Base-by-base conservation (phyloP, 306 rosid species). In the Vigna nakashimae region DNA sequence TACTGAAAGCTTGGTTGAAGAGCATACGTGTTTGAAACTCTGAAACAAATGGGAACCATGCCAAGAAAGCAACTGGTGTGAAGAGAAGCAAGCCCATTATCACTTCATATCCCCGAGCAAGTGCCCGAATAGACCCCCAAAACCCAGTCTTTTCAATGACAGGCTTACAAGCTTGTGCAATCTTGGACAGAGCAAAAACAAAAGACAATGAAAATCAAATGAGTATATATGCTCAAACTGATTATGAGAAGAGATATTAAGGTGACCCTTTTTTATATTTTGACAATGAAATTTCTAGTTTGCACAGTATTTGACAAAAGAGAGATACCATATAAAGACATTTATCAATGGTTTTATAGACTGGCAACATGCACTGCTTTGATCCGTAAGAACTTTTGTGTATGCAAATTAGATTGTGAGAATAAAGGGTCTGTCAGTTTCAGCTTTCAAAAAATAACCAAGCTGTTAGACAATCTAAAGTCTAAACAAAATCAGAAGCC, bases 1-100 rank as follows among this genome's bases (percentile, higher is more conserved):
- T 84, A 36, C 98, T 95, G 91, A 95, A 91, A 52, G 98, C 98
- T 85, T 92, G 98, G 89, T 95, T 95, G 93, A 95, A 95, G 32
- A 95, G 85, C 98, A 95, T 95, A 80, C 98, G 77, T 0, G 98
- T 91, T 77, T 95, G 98, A 75, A 95, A 95, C 77, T 95, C 98
- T 0, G 98, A 95, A 72, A 95, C 98, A 70, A 92, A 92, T 22
- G 98, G 98, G 63, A 95, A 95, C 98, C 98, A 95, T 14, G 98
- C 98, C 88, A 95, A 86, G 90, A 91, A 89, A 34, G 98, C 98
- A 32, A 95, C 91, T 16, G 98, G 98, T 3, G 92, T 88, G 86
- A 91, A 92, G 66, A 95, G 90, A 77, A 95, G 91, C 90, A 92
- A 52, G 2, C 98, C 98, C 90, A 95, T 92, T 63, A 92, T 62